Evolutionary conservation across 805 yeast species (phyloP).

Genomic region (Candida jianshihensis): DNA sequence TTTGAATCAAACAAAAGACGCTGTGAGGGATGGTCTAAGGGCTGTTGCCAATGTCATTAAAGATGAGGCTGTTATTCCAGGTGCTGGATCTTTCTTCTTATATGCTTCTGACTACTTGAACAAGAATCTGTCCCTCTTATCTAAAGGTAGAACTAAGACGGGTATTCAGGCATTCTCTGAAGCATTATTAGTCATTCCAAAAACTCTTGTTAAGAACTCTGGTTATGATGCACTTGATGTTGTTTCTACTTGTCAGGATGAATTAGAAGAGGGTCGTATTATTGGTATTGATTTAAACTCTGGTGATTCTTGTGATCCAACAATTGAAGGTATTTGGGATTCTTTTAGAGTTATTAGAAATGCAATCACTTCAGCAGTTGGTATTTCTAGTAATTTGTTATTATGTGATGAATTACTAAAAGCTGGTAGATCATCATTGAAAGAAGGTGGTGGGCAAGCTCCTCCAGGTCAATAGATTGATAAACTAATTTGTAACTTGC

Average conservation of each 20-base stretch:
- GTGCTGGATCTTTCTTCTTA: constrained; percentile 94
- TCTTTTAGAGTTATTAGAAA: constrained; percentile 90
- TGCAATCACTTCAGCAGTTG: constrained; percentile 86
- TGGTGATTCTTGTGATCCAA: constrained; percentile 95
- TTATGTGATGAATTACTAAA: constrained; percentile 93
- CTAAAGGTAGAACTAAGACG: constrained; percentile 80
- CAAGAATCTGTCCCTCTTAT: constrained; percentile 43
- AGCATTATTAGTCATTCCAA: constrained; percentile 84
- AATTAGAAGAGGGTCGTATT: constrained; percentile 66
- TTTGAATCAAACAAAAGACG: constrained; percentile 89
- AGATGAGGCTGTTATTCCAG: constrained; percentile 84
- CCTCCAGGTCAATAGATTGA: constrained; percentile 15
- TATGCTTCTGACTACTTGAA: constrained; percentile 68
- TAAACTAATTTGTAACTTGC: too few species aligned
- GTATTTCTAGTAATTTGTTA: constrained; percentile 86
- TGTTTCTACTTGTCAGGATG: constrained; percentile 84
- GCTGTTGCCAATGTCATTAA: constrained; percentile 88
- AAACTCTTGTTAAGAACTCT: constrained; percentile 85
- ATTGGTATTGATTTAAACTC: constrained; percentile 88
- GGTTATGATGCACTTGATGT: constrained; percentile 93
- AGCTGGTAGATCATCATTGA: constrained; percentile 92
- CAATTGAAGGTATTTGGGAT: constrained; percentile 94
- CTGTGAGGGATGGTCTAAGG: constrained; percentile 94
- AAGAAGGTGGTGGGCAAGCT: constrained; percentile 39
- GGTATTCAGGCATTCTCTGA: constrained; percentile 94